Evolutionary conservation across 2,329 filamentous ascomycete species (phyloP).

Genomic region (Raffaelea ambrosiae): DNA sequence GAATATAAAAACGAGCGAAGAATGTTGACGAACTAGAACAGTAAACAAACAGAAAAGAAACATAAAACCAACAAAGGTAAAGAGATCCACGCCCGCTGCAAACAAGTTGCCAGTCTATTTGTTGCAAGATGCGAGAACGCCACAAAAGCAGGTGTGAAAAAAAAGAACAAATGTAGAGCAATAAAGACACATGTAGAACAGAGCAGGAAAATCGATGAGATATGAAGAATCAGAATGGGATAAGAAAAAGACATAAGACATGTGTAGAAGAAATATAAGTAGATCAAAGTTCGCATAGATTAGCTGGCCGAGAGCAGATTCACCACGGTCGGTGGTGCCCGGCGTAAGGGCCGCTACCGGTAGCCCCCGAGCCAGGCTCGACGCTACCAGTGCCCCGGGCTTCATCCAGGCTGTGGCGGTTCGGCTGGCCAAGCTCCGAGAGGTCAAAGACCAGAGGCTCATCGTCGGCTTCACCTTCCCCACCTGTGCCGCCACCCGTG

Average conservation of each 20-base stretch:
- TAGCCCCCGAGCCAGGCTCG: background rate
- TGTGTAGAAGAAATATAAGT: background rate
- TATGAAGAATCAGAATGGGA: background rate
- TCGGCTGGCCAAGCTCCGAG: conserved; percentile 57
- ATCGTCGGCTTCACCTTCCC: conserved; percentile 49
- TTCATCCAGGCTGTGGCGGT: conserved; percentile 50
- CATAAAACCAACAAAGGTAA: background rate
- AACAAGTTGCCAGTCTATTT: conserved; percentile 3
- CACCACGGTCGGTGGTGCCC: background rate
- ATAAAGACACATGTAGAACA: background rate
- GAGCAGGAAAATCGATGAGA: background rate
- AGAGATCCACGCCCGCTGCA: background rate
- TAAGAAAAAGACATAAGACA: background rate
- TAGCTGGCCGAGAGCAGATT: too few species aligned
- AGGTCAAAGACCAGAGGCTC: conserved; percentile 66
- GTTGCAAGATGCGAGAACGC: background rate
- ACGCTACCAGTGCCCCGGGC: conserved; percentile 16
- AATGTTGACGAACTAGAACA: background rate
- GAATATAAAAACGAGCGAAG: too few species aligned
- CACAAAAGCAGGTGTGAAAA: background rate
- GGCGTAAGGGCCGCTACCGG: background rate
- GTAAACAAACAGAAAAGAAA: background rate
- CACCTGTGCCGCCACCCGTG: conserved; percentile 11
- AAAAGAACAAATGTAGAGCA: background rate
- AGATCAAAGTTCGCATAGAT: too few species aligned